phyloP scores from a whole-genome alignment of 352 stramenopile genomes.

The Phytophthora crassamura region DNA sequence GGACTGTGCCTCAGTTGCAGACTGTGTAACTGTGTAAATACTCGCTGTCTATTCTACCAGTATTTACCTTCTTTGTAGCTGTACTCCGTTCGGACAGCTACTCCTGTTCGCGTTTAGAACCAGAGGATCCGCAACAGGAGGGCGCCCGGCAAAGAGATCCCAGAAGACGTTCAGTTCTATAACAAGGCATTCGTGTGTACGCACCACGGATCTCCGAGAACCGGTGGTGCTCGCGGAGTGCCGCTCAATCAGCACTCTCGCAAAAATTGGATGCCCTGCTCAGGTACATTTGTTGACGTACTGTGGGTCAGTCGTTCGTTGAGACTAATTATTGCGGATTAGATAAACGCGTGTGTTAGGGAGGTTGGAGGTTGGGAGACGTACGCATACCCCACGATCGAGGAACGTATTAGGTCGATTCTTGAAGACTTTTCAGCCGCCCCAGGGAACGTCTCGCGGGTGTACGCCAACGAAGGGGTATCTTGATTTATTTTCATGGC shows the following conservation, averaged over 20 bases:
- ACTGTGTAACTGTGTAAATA: too few species aligned
- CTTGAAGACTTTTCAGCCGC: slow-evolving; percentile 19
- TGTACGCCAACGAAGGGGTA: slow-evolving; percentile 15
- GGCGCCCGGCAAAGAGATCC: too few species aligned
- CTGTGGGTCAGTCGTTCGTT: too few species aligned
- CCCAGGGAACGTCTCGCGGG: not conserved
- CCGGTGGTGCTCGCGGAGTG: not conserved
- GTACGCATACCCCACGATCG: slow-evolving; percentile 12
- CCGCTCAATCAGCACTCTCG: slow-evolving; percentile 1
- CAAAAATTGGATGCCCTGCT: slow-evolving; percentile 9
- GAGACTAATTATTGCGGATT: too few species aligned
- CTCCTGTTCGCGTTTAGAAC: too few species aligned
- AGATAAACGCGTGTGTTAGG: slow-evolving; percentile 5
- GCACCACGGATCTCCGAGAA: not conserved
- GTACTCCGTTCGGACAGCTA: too few species aligned
- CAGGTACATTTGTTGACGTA: too few species aligned
- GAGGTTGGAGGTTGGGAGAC: slow-evolving; percentile 1
- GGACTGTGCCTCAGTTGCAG: too few species aligned
- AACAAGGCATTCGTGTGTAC: slow-evolving; percentile 9
- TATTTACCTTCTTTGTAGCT: too few species aligned
- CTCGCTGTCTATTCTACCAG: too few species aligned
- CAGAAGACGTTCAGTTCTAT: too few species aligned
- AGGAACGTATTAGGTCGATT: slow-evolving; percentile 7
- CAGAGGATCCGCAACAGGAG: too few species aligned
- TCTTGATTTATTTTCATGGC: not conserved